These are phyloP conservation scores for Przewalskia tangutica DNA, from an alignment of 257 asterid genomes.

Conservation along the genomic window DNA sequence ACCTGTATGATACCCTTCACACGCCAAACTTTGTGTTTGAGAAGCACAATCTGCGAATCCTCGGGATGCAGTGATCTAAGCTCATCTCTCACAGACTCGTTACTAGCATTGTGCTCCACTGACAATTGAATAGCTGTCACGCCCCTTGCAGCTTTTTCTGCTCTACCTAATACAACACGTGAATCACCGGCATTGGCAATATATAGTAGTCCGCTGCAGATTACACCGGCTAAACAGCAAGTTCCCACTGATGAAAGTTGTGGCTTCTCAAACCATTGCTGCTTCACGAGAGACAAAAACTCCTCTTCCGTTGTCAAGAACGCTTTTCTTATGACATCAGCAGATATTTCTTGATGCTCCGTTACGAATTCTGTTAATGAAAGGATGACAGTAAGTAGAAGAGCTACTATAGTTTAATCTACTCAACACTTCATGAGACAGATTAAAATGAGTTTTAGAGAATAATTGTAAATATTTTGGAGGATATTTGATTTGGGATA, in stretches of 20 bases:
- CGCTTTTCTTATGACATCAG: slow-evolving; percentile 57
- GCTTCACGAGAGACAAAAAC: slow-evolving; percentile 61
- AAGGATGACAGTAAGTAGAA: neutral
- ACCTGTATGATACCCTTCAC: slow-evolving; percentile 98
- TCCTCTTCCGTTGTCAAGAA: slow-evolving; percentile 85
- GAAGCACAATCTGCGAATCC: slow-evolving; percentile 74
- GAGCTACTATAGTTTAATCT: neutral
- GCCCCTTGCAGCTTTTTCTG: slow-evolving; percentile 41
- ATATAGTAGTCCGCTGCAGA: slow-evolving; percentile 61
- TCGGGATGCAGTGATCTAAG: slow-evolving; percentile 63
- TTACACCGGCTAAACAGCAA: slow-evolving; percentile 85
- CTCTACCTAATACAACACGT: slow-evolving; percentile 73
- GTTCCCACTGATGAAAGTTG: slow-evolving; percentile 88
- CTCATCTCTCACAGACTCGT: slow-evolving; percentile 68
- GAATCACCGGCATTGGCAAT: slow-evolving; percentile 94
- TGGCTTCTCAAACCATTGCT: slow-evolving; percentile 63
- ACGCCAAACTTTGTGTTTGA: slow-evolving; percentile 90
- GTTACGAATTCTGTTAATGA: slow-evolving; percentile 44
- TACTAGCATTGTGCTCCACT: slow-evolving; percentile 72
- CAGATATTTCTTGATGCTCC: slow-evolving; percentile 61
- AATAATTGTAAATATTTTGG: neutral
- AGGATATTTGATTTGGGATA: neutral
- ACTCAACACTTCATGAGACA: neutral
- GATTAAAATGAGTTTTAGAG: neutral
- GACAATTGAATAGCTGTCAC: slow-evolving; percentile 64